Evolutionary conservation across 345 rosid species (phyloP), one percentile per base, ranked within the genome.

Genomic region (Linum trigynum): DNA sequence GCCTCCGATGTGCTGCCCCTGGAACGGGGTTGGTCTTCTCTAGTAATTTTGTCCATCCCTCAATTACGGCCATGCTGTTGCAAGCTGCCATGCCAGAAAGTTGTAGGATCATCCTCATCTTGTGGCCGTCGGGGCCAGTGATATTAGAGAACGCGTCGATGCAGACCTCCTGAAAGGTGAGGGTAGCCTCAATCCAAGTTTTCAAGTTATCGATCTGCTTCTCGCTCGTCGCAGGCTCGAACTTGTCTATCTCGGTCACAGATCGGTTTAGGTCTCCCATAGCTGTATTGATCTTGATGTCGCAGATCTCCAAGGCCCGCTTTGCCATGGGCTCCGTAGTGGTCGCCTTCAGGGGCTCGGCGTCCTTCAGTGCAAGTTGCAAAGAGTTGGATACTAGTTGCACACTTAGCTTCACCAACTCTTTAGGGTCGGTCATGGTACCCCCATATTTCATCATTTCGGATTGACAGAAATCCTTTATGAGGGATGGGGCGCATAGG

Each of bases 101-200:
- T 48, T 59, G 48, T 63, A 89, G 65, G n/a, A 85, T 23, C 5
- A 63, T 56, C 58, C 63, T 72, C 89, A 92, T 86, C 10, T 84
- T 85, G 12, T 71, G 39, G 0, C 75, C 81, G 0, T 85, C 83
- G 0, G 61, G 59, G 2, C 76, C 76, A 0, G 85, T 78, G 2
- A 85, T 80, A 71, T 92, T 87, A 15, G 67, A 67, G 60, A 92
- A 90, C 2, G 82, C 81, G 5, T 89, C 95, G 12, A 86, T 39
- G 71, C 98, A 92, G 3, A 86, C 87, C 42, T 87, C 78, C 64
- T 89, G 88, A 71, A 78, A 89, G 0, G 96, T 91, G 10, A 82
- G 60, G 17, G 98, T 77, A 32, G 90, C 97, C 41, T 95, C 86
- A 3, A 87, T 80, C 97, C 92, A 89, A 51, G 82, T 71, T 48